Evolutionary conservation across 1,139 yeast genomes (phyloP).

Genomic region (Chernovozyma aurita): DNA sequence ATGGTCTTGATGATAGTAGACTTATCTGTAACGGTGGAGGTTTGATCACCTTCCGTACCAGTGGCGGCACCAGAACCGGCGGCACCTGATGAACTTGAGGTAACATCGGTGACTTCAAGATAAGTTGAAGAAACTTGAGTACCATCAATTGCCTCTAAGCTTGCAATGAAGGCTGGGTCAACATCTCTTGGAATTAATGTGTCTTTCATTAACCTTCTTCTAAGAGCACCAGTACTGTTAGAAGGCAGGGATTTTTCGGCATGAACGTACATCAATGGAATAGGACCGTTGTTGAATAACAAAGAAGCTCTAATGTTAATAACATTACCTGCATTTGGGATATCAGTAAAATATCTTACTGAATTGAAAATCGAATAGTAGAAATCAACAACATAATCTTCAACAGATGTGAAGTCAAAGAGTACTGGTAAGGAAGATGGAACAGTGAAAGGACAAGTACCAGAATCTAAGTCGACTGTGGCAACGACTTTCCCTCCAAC

Average conservation of each 20-base stretch:
- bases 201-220: conserved; percentile 31
- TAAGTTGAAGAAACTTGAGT: conserved; percentile 5
- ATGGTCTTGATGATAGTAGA: conserved; percentile 8
- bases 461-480: conserved; percentile 39
- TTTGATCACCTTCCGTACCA: conserved; percentile 11
- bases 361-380: conserved; percentile 28
- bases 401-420: conserved; percentile 24
- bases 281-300: conserved; percentile 20
- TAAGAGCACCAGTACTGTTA: conserved; percentile 41
- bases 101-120: conserved; percentile 6
- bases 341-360: conserved; percentile 30
- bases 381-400: conserved; percentile 33
- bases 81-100: conserved; percentile 9
- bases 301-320: conserved; percentile 30
- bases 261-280: conserved; percentile 30
- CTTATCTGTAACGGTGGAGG: conserved; percentile 6
- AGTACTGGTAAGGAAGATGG: conserved; percentile 24
- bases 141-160: conserved; percentile 16
- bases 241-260: conserved; percentile 24
- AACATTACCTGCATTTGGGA: conserved; percentile 31
- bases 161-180: conserved; percentile 15
- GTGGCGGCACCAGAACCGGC: conserved; percentile 13
- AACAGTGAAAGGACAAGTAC: conserved; percentile 37
- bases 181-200: conserved; percentile 17
- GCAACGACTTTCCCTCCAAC: conserved; percentile 30